Percentiles rank a stretch among this genome's conserved stretches.
phyloP scores from a whole-genome alignment of 129 eudicot species.

The Lonicera japonica region DNA sequence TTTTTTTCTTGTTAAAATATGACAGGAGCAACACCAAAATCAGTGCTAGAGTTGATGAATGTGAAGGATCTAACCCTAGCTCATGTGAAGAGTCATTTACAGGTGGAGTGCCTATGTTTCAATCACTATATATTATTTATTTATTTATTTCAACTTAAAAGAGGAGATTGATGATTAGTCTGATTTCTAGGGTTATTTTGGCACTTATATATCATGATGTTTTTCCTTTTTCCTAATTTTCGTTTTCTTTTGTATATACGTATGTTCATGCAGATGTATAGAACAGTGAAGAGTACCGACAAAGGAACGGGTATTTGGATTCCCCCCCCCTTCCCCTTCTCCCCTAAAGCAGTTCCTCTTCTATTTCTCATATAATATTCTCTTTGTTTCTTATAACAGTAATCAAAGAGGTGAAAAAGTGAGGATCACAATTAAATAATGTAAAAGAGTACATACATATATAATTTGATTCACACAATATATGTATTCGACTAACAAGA shows the following conservation, averaged over 20 bases:
- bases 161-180: neutral
- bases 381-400: neutral
- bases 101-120: conserved; percentile 4
- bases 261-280: conserved; percentile 79
- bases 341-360: conserved; percentile 15
- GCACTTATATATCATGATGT: neutral
- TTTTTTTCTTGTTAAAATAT: too few relatives aligned
- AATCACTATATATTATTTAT: neutral
- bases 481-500: too few relatives aligned
- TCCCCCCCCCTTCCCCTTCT: too few relatives aligned
- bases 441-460: too few relatives aligned
- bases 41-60: conserved; percentile 29
- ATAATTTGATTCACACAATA: too few relatives aligned
- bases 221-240: neutral
- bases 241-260: conserved; percentile 13
- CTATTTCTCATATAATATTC: neutral
- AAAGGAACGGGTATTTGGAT: conserved; percentile 54
- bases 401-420: too few relatives aligned
- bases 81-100: conserved; percentile 31
- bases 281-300: conserved; percentile 97
- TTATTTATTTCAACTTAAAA: neutral
- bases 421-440: too few relatives aligned
- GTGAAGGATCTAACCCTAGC: conserved; percentile 23
- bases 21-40: conserved; percentile 31
- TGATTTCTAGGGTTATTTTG: neutral